Percentiles rank a stretch among this genome's conserved stretches.
phyloP scores from a whole-genome alignment of 805 yeast species.

The Naumovozyma dairenensis region DNA sequence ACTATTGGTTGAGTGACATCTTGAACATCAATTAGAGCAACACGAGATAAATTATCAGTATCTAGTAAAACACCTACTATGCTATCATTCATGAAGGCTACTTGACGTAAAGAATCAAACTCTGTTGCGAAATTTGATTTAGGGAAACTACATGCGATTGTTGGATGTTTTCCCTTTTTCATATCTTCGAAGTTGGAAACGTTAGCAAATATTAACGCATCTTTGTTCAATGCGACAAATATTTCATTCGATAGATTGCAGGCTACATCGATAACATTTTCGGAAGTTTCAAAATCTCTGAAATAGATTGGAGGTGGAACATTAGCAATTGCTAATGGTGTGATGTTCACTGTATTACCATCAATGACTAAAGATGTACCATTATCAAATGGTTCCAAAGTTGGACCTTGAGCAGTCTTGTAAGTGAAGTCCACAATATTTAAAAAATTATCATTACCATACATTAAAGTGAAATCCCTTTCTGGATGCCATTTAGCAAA shows the following conservation, averaged over 20 bases:
- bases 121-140: conserved; percentile 30
- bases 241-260: conserved; percentile 47
- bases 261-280: conserved; percentile 55
- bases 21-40: conserved; percentile 40
- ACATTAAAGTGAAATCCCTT: conserved; percentile 64
- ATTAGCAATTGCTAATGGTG: conserved; percentile 76
- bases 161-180: conserved; percentile 41
- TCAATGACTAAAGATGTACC: conserved; percentile 80
- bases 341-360: conserved; percentile 57
- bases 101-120: conserved; percentile 49
- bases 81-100: conserved; percentile 44
- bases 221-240: conserved; percentile 48
- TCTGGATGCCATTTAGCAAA: conserved; percentile 82
- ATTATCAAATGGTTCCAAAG: conserved; percentile 52
- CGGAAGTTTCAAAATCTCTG: conserved; percentile 49
- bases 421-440: conserved; percentile 62
- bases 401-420: conserved; percentile 58
- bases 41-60: conserved; percentile 38
- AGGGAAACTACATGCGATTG: conserved; percentile 26
- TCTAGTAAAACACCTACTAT: conserved; percentile 54
- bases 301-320: conserved; percentile 92
- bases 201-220: conserved; percentile 37
- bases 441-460: conserved; percentile 44
- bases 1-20: conserved; percentile 35
- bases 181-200: conserved; percentile 35